These are phyloP conservation scores for Mycena haematopus DNA, from an alignment of 768 basidiomycete species.

Conservation along the genomic window DNA sequence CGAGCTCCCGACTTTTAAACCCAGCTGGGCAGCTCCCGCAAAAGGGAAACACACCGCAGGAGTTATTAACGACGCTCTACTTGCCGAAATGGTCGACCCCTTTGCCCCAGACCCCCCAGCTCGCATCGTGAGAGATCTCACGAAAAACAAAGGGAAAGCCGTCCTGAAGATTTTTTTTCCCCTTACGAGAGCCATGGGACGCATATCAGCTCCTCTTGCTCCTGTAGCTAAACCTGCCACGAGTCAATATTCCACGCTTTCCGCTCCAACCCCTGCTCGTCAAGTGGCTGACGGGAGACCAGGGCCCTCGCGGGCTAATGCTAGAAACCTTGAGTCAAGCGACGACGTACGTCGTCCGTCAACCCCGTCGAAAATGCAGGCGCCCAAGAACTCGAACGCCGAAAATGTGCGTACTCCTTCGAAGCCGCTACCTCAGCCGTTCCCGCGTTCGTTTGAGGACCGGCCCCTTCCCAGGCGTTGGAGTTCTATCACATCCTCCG, in stretches of 20 bases:
- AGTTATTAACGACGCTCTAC: not conserved
- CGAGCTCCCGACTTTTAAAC: slow-evolving; percentile 18
- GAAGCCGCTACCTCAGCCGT: slow-evolving; percentile 8
- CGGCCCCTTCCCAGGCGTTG: too few relatives aligned
- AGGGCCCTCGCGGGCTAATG: not conserved
- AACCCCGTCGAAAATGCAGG: slow-evolving; percentile 8
- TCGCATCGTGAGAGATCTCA: slow-evolving; percentile 31
- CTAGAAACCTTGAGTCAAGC: not conserved
- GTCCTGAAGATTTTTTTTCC: slow-evolving; percentile 28
- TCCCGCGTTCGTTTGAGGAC: slow-evolving; percentile 22
- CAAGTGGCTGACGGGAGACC: not conserved
- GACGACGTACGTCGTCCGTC: slow-evolving; percentile 5
- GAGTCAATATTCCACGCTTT: not conserved
- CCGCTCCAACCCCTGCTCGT: slow-evolving; percentile 16
- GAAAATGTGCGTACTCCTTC: slow-evolving; percentile 8
- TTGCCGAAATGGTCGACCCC: not conserved
- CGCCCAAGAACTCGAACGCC: not conserved
- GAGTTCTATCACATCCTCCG: too few relatives aligned
- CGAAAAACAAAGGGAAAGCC: slow-evolving; percentile 27
- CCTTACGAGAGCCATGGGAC: slow-evolving; percentile 21
- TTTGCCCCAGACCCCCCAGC: not conserved
- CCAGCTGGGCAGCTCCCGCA: not conserved
- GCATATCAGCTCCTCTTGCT: slow-evolving; percentile 13
- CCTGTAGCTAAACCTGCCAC: not conserved
- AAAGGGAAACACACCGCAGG: not conserved